Evolutionary conservation across 257 asterid genomes (phyloP).

Genomic region (Solanum raphanifolium): DNA sequence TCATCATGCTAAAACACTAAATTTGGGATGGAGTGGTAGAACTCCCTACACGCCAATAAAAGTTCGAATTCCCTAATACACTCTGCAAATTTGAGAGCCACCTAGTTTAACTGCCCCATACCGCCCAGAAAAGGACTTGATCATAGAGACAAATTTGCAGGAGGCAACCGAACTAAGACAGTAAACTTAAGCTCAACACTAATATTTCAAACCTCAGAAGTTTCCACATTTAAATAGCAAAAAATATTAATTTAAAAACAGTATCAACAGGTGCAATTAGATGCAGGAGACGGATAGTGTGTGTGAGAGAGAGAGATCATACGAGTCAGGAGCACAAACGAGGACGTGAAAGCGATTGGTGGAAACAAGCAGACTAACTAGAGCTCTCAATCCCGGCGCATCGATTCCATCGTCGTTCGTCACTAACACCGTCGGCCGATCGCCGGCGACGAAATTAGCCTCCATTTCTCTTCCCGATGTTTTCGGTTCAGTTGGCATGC

Average conservation of each 20-base stretch:
- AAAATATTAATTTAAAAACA: neutral
- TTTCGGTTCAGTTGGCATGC: neutral
- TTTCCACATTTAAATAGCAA: neutral
- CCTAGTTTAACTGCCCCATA: neutral
- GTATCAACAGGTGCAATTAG: neutral
- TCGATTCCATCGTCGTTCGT: slow-evolving; percentile 95
- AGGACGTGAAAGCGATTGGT: slow-evolving; percentile 58
- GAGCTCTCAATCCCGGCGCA: slow-evolving; percentile 74
- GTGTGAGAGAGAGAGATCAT: neutral
- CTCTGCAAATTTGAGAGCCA: neutral
- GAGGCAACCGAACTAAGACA: neutral
- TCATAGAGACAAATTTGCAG: neutral
- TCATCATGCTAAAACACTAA: neutral
- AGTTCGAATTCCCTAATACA: neutral
- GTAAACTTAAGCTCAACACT: neutral
- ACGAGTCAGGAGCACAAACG: slow-evolving; percentile 95
- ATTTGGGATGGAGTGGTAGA: neutral
- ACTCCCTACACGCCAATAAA: neutral
- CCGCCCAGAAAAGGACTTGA: neutral
- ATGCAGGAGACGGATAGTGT: neutral
- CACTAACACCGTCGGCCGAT: slow-evolving; percentile 61
- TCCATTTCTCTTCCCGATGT: slow-evolving; percentile 17
- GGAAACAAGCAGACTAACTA: slow-evolving; percentile 57
- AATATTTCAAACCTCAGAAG: neutral
- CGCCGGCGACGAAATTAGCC: slow-evolving; percentile 17